Evolutionary conservation across 768 basidiomycete species (phyloP).

Genomic region (Exsudoporus frostii): DNA sequence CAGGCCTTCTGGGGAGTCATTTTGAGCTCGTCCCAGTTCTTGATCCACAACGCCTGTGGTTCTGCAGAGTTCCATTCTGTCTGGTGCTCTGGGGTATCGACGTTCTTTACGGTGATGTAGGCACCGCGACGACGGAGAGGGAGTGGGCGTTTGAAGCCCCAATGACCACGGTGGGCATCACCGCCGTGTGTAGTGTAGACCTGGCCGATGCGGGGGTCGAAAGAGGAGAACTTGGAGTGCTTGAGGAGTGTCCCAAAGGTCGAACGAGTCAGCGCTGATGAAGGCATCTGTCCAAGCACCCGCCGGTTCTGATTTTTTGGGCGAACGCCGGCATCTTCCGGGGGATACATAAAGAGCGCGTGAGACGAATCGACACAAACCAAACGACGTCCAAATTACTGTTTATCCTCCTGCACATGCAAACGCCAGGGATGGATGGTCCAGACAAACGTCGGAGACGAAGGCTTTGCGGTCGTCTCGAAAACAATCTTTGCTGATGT

Average conservation of each 20-base stretch:
- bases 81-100: slow-evolving; percentile 73
- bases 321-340: slow-evolving; percentile 25
- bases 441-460: slow-evolving; percentile 89
- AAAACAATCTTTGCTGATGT: slow-evolving; percentile 93
- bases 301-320: background rate
- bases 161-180: slow-evolving; percentile 74
- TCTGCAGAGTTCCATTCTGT: slow-evolving; percentile 75
- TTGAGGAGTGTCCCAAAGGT: slow-evolving; percentile 75
- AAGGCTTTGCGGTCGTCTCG: slow-evolving; percentile 46
- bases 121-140: slow-evolving; percentile 60
- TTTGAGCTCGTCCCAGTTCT: slow-evolving; percentile 60
- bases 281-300: slow-evolving; percentile 12
- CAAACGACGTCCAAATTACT: slow-evolving; percentile 82
- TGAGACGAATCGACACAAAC: slow-evolving; percentile 9
- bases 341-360: slow-evolving; percentile 29
- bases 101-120: slow-evolving; percentile 60
- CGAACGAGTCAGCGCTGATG: slow-evolving; percentile 45
- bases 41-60: slow-evolving; percentile 62
- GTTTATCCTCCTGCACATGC: slow-evolving; percentile 50
- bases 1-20: slow-evolving; percentile 12
- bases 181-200: slow-evolving; percentile 71
- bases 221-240: slow-evolving; percentile 78
- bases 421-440: slow-evolving; percentile 61
- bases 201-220: slow-evolving; percentile 72
- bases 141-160: slow-evolving; percentile 83